phyloP scores from a whole-genome alignment of 202 grass and related monocot species.

The Eragrostis tef region DNA sequence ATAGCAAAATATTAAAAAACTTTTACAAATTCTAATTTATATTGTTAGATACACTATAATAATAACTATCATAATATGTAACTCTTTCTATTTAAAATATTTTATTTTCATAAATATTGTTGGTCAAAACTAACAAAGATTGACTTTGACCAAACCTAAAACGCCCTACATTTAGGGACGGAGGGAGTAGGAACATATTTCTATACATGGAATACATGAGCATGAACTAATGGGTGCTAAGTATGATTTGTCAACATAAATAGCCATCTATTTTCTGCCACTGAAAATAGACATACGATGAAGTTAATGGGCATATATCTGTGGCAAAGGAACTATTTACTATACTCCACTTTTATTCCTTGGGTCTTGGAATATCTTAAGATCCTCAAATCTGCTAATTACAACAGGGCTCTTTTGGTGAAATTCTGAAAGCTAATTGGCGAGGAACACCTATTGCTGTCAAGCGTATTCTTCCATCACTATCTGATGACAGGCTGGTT shows the following conservation, averaged over 20 bases:
- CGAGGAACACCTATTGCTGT: conserved; percentile 97
- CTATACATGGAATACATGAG: not conserved
- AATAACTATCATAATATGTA: too few relatives aligned
- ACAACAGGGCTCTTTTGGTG: conserved; percentile 94
- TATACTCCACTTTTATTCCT: conserved; percentile 14
- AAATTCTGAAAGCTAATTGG: conserved; percentile 99
- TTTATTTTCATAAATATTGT: too few relatives aligned
- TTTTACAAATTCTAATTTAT: too few relatives aligned
- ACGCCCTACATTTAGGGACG: too few relatives aligned
- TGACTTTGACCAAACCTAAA: too few relatives aligned
- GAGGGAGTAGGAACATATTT: not conserved
- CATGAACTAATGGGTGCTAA: conserved; percentile 25
- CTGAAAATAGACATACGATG: conserved; percentile 1
- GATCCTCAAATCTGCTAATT: conserved; percentile 40
- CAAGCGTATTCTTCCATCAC: conserved; percentile 98
- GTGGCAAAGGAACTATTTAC: not conserved
- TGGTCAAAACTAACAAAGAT: too few relatives aligned
- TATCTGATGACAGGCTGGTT: conserved; percentile 94
- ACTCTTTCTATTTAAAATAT: too few relatives aligned
- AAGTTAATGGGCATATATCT: conserved; percentile 3
- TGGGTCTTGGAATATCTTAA: conserved; percentile 36
- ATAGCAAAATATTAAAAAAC: too few relatives aligned
- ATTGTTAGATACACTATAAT: too few relatives aligned
- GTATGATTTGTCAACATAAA: conserved; percentile 23
- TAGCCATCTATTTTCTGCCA: not conserved